Conservation (phyloP, 306 rosid species). For the Malus sieversii region DNA sequence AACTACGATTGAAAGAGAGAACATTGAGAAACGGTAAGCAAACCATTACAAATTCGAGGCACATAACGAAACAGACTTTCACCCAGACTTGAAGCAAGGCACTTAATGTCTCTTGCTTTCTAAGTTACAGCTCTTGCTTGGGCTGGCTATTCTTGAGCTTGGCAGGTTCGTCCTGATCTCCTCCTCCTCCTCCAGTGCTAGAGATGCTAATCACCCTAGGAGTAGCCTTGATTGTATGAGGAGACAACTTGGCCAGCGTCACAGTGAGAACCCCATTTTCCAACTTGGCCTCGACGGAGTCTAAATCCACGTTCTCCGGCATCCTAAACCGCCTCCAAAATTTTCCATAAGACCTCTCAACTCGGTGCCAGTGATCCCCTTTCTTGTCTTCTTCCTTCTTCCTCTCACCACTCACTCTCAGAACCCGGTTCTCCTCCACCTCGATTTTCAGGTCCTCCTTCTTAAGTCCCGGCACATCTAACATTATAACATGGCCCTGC, state of each 20-base stretch:
- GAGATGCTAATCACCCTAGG: conserved; percentile 44
- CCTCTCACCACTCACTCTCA: conserved; percentile 66
- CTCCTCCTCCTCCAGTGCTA: conserved; percentile 1
- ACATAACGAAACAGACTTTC: background rate
- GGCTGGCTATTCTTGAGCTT: conserved; percentile 15
- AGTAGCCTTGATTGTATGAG: conserved; percentile 36
- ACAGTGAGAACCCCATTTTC: conserved; percentile 53
- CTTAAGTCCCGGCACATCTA: conserved; percentile 57
- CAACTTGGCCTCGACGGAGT: conserved; percentile 48
- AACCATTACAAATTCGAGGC: background rate
- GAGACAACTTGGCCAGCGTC: conserved; percentile 41
- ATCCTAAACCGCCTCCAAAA: conserved; percentile 63
- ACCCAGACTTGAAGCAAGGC: background rate
- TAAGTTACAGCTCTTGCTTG: conserved; percentile 39
- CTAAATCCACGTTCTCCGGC: conserved; percentile 56
- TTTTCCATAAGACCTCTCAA: conserved; percentile 54
- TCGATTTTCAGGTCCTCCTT: conserved; percentile 59
- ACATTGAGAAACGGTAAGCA: background rate
- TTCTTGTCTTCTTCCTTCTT: conserved; percentile 45
- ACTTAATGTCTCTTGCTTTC: background rate
- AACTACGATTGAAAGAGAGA: background rate
- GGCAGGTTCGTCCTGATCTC: conserved; percentile 7
- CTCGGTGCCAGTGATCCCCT: conserved; percentile 58
- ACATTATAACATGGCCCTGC: conserved; percentile 47
- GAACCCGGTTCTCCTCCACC: conserved; percentile 43